These are phyloP conservation scores for Pugionium dolabratum DNA, from an alignment of 345 rosid species.

Conservation along the genomic window DNA sequence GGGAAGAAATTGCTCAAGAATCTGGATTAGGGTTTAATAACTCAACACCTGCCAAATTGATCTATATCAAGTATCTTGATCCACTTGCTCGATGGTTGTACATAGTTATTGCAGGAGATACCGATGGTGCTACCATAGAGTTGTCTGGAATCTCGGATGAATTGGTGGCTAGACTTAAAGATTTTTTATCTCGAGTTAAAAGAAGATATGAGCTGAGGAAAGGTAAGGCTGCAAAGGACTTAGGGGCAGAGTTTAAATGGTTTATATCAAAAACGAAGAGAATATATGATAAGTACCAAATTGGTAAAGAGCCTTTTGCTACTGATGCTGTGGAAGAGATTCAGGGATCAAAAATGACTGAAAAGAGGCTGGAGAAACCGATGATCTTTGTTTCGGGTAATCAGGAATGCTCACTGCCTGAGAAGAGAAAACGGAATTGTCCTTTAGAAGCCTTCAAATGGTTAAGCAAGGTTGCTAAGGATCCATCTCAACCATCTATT, in stretches of 20 bases:
- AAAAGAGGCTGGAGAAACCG: conserved; percentile 6
- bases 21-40: conserved; percentile 43
- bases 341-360: conserved; percentile 1
- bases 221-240: conserved; percentile 25
- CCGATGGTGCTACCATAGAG: conserved; percentile 21
- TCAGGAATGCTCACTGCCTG: conserved; percentile 6
- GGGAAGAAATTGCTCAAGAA: conserved; percentile 58
- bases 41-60: conserved; percentile 45
- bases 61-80: conserved; percentile 55
- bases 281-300: conserved; percentile 27
- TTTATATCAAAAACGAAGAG: conserved; percentile 32
- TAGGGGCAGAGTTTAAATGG: conserved; percentile 33
- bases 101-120: conserved; percentile 32
- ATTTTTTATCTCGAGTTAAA: conserved; percentile 39
- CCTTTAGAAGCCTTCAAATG: conserved; percentile 52
- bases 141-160: conserved; percentile 36
- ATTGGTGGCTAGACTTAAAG: conserved; percentile 43
- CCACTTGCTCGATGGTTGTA: conserved; percentile 50
- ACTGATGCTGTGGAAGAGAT: conserved; percentile 28
- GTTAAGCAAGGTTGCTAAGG: conserved; percentile 59
- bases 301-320: conserved; percentile 37
- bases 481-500: conserved; percentile 58
- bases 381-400: conserved; percentile 2
- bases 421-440: conserved; percentile 61
- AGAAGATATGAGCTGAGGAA: conserved; percentile 39